Base-by-base conservation (phyloP, 1,284 basidiomycete species). In the Apiotrichum sp. region DNA sequence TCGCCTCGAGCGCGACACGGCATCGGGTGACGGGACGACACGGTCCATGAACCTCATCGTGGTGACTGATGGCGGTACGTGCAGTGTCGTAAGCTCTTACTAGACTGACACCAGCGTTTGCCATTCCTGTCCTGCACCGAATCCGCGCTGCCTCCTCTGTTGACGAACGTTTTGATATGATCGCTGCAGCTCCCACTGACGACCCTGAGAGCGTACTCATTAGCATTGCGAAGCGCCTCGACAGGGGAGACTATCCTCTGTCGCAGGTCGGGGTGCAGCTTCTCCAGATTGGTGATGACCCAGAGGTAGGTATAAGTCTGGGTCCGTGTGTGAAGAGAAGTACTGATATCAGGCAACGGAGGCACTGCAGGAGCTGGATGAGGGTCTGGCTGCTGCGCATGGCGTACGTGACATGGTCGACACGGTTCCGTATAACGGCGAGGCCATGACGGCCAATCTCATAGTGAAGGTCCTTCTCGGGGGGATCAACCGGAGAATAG, bases 261-360 rank as follows among this genome's bases (percentile, higher is more conserved):
- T 62, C 66, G 31, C 77, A 78, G 65, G 64, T 78, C 7, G 75
- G 77, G 41, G 66, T 79, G 31, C 73, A 76, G 58, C 71, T 79
- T 53, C 57, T 78, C 31, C 77, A 78, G 57, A 69, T 77, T 33
- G 74, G 76, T 6, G 61, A 72, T 42, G 70, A 71, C 46, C 13
- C 59, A 1, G 67, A 70, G 50, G 71, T 67, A 53, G 61, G 71
- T 60, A 40, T 10, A 6, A 35, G 40, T 10, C 40, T 22, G 22
- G 22, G 22, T 22, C 22, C 22, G 22, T 22, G 22, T 22, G 22
- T 22, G 22, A 16, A 4, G 5, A 22, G 7, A 13, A 10, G n/a
- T 6, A 33, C 47, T 40, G 48, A 39, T 50, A 14, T 4, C 44
- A 69, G 65, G 71, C 71, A 1, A 59, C 63, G 8, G 67, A 67